A percentile compares a stretch with the other conserved stretches of the same genome.
Conservation (phyloP, 139 green algal species). For the Zygnema cylindricum region DNA sequence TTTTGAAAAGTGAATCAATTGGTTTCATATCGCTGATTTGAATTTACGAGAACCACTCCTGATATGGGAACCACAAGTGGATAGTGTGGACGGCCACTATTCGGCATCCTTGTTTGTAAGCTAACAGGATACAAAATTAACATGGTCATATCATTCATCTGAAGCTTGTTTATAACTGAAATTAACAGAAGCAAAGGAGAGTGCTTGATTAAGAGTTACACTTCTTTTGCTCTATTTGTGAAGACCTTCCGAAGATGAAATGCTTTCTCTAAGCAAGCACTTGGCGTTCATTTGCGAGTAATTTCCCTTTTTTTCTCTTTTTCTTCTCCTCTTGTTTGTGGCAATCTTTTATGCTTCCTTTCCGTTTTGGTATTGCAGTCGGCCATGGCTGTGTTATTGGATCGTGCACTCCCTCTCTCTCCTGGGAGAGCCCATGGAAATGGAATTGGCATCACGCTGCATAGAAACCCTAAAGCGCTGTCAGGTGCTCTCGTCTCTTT, state of each 20-base stretch:
- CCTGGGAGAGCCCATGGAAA: constrained; percentile 66
- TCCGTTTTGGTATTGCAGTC: constrained; percentile 64
- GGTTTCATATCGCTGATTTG: no score
- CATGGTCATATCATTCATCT: neutral
- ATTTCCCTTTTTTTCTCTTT: neutral
- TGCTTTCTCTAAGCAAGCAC: neutral
- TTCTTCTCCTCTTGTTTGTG: neutral
- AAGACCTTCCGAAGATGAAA: neutral
- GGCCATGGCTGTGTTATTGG: constrained; percentile 93
- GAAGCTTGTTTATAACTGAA: neutral
- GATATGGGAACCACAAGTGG: no score
- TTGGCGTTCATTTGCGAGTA: neutral
- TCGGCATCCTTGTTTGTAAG: no score
- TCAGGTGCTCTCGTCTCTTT: constrained; percentile 29
- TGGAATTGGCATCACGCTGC: constrained; percentile 63
- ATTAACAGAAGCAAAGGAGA: constrained; percentile 20
- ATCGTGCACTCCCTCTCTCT: constrained; percentile 86
- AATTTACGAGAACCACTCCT: no score
- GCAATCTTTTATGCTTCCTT: neutral
- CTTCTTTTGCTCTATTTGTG: no score
- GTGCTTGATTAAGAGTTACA: no score
- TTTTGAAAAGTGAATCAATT: no score
- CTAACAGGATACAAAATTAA: neutral
- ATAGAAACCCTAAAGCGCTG: constrained; percentile 73
- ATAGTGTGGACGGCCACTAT: no score